phyloP scores from a whole-genome alignment of 2,329 filamentous ascomycete species.

The Metarhizium anisopliae region DNA sequence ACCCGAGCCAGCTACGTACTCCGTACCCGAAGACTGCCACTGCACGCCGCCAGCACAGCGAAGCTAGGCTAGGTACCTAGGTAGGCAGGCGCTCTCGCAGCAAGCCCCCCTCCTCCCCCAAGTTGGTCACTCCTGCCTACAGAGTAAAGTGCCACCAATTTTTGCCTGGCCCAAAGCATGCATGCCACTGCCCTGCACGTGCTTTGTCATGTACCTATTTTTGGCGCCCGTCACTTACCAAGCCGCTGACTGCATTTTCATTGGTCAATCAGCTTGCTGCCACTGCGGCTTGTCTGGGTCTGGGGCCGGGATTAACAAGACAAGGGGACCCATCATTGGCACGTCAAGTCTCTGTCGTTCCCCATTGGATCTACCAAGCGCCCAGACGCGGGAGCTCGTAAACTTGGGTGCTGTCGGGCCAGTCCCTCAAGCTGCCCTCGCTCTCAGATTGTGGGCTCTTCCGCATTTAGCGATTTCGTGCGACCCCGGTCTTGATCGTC shows the following conservation, averaged over 20 bases:
- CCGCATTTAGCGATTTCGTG: neutral
- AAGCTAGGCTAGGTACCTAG: no score
- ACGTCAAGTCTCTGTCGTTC: neutral
- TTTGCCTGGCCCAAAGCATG: neutral
- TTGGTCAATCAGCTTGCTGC: neutral
- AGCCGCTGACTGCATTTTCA: neutral
- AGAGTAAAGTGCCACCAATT: neutral
- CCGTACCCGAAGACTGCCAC: no score
- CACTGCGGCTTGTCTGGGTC: neutral
- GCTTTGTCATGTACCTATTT: slow-evolving; percentile 9
- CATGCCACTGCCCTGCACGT: neutral
- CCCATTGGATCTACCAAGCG: slow-evolving; percentile 8
- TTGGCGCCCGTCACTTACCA: slow-evolving; percentile 1
- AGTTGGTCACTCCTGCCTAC: neutral
- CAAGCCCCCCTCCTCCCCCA: neutral
- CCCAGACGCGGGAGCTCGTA: slow-evolving; percentile 4
- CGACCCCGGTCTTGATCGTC: neutral
- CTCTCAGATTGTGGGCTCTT: neutral
- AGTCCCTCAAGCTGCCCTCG: neutral
- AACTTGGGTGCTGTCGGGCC: neutral
- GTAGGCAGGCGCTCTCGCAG: neutral
- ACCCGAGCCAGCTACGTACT: no score
- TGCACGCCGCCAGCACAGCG: neutral
- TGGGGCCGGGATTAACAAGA: neutral
- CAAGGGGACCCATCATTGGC: neutral